Conservation (phyloP, 371 early-diverging fungal genomes). For the Basidiobolus heterosporus region DNA sequence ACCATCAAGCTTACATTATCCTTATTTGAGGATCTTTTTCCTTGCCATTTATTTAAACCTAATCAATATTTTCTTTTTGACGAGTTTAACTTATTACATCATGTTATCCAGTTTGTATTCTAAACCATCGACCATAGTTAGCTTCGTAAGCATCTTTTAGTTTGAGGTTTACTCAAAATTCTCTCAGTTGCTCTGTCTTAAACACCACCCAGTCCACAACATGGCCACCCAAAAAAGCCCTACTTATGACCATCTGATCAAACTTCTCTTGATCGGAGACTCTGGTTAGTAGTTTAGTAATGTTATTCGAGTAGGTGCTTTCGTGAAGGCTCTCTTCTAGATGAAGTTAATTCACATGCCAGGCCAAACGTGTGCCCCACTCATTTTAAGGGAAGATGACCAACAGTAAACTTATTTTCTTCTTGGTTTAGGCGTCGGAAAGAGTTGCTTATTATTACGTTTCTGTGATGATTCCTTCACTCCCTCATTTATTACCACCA, state of each 20-base stretch:
- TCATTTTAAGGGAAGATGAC: neutral
- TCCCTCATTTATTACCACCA: constrained; percentile 92
- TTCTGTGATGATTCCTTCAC: constrained; percentile 98
- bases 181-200: no score
- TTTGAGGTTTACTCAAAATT: no score
- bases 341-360: neutral
- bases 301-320: neutral
- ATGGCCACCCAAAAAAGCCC: no score
- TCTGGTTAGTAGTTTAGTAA: constrained; percentile 57
- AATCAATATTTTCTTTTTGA: no score
- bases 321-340: neutral
- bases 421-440: constrained; percentile 71
- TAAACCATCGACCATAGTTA: no score
- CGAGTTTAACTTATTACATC: no score
- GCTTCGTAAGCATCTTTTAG: no score
- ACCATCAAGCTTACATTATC: no score
- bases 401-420: neutral
- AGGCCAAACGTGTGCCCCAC: neutral
- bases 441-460: constrained; percentile 91
- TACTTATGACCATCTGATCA: constrained; percentile 92
- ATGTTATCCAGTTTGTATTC: no score
- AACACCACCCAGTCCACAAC: no score
- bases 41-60: no score
- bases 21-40: no score
- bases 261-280: constrained; percentile 97